Evolutionary conservation across 176 grass and related monocot genomes (phyloP).

Genomic region (Urochloa ruziziensis): DNA sequence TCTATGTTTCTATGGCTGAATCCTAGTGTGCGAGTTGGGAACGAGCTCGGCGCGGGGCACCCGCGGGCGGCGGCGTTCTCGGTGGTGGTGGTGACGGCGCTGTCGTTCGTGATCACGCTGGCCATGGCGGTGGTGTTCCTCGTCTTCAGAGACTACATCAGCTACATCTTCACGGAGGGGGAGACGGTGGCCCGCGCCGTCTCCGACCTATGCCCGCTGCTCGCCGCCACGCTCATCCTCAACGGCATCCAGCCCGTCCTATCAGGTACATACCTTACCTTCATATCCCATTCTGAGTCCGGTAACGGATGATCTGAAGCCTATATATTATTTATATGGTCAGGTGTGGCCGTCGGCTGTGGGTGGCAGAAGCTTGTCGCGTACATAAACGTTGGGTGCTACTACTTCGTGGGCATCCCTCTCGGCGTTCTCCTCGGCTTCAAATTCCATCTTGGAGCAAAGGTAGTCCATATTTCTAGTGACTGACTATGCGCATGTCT

Average conservation of each 20-base stretch:
- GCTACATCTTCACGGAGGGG: conserved; percentile 62
- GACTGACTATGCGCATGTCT: not conserved
- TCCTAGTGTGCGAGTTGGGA: not conserved
- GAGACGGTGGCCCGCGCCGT: conserved; percentile 45
- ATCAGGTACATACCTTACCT: not conserved
- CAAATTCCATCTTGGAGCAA: not conserved
- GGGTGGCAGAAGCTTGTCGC: conserved; percentile 43
- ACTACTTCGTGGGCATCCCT: conserved; percentile 36
- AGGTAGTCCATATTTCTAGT: not conserved
- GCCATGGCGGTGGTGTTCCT: conserved; percentile 30
- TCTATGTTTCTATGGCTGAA: not conserved
- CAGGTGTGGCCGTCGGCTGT: conserved; percentile 38
- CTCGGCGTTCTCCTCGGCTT: conserved; percentile 6
- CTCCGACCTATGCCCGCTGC: conserved; percentile 55
- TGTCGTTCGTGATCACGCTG: conserved; percentile 35
- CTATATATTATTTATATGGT: not conserved
- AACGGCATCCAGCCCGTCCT: conserved; percentile 34
- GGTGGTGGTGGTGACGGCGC: conserved; percentile 33
- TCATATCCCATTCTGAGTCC: too few relatives aligned
- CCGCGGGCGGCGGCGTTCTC: conserved; percentile 52
- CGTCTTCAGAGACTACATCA: conserved; percentile 39
- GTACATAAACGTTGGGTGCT: conserved; percentile 38
- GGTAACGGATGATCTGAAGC: too few relatives aligned
- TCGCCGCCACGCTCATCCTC: conserved; percentile 29
- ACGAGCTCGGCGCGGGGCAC: conserved; percentile 50